Evolutionary conservation across 257 asterid species (phyloP).

Genomic region (Solanum ossicruentum): DNA sequence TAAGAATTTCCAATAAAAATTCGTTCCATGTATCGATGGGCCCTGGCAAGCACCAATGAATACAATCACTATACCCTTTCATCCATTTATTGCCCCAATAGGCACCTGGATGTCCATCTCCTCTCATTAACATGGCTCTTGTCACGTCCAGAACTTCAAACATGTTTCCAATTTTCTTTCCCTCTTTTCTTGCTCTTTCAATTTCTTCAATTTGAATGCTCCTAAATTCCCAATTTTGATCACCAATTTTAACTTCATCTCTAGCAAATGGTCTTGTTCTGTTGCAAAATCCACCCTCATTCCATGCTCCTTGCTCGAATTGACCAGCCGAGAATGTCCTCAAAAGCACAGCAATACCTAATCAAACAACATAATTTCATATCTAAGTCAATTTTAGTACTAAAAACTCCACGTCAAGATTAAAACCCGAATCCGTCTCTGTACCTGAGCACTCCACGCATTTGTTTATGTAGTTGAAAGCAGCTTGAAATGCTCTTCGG

Average conservation of each 20-base stretch:
- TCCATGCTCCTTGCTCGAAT: slow-evolving; percentile 39
- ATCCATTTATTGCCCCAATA: slow-evolving; percentile 21
- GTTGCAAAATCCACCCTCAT: slow-evolving; percentile 29
- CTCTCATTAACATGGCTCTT: slow-evolving; percentile 27
- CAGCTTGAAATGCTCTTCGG: slow-evolving; percentile 17
- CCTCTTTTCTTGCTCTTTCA: slow-evolving; percentile 7
- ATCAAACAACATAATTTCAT: not conserved
- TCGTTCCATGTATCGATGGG: slow-evolving; percentile 38
- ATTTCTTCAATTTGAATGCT: slow-evolving; percentile 24
- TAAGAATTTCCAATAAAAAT: slow-evolving; percentile 13
- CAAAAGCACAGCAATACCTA: not conserved
- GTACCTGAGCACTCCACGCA: slow-evolving; percentile 14
- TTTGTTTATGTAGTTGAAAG: slow-evolving; percentile 19
- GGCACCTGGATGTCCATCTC: slow-evolving; percentile 35
- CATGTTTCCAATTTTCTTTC: slow-evolving; percentile 1
- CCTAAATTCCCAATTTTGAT: slow-evolving; percentile 7
- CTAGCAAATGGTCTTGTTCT: slow-evolving; percentile 18
- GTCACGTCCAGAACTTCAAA: slow-evolving; percentile 32
- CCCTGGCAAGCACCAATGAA: slow-evolving; percentile 49
- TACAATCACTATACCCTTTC: slow-evolving; percentile 39
- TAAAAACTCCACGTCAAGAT: not conserved
- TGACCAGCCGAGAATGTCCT: slow-evolving; percentile 4
- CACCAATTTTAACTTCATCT: slow-evolving; percentile 1
- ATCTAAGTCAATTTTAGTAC: not conserved
- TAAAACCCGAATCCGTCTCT: not conserved